Evolutionary conservation across 345 rosid genomes (phyloP).

Genomic region (Bruguiera sexangula): DNA sequence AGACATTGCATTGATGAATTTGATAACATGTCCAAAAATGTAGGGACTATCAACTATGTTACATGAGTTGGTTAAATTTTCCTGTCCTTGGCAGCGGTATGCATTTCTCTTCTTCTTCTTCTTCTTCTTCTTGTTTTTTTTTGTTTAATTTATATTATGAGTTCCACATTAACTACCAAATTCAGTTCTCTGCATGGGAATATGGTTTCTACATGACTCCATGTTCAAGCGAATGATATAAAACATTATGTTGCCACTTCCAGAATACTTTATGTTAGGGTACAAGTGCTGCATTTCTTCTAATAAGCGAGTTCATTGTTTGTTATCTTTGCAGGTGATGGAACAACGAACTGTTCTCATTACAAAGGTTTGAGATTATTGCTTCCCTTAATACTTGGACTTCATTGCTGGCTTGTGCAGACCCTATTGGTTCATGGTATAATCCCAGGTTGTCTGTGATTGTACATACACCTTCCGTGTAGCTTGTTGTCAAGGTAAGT

Average conservation of each 20-base stretch:
- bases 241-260: neutral
- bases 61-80: constrained; percentile 57
- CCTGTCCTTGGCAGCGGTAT: neutral
- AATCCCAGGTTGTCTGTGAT: constrained; percentile 88
- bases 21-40: constrained; percentile 96
- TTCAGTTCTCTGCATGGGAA: neutral
- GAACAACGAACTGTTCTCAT: constrained; percentile 91
- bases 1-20: constrained; percentile 95
- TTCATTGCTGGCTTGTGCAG: constrained; percentile 89
- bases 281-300: constrained; percentile 2
- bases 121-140: no score
- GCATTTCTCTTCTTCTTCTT: neutral
- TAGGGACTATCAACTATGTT: constrained; percentile 68
- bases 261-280: neutral
- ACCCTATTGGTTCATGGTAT: constrained; percentile 93
- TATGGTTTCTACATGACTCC: constrained; percentile 7
- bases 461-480: constrained; percentile 87
- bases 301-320: neutral
- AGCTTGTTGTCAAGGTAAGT: constrained; percentile 81
- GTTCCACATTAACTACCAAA: neutral
- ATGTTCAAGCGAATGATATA: neutral
- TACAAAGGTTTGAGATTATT: constrained; percentile 96
- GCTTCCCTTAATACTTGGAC: constrained; percentile 96
- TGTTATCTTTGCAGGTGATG: constrained; percentile 64
- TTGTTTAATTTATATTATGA: neutral